Percentiles rank a stretch among this genome's conserved stretches.
These are phyloP conservation scores for Phytomonas serpens DNA, from an alignment of 208 protist species.

Conservation along the genomic window DNA sequence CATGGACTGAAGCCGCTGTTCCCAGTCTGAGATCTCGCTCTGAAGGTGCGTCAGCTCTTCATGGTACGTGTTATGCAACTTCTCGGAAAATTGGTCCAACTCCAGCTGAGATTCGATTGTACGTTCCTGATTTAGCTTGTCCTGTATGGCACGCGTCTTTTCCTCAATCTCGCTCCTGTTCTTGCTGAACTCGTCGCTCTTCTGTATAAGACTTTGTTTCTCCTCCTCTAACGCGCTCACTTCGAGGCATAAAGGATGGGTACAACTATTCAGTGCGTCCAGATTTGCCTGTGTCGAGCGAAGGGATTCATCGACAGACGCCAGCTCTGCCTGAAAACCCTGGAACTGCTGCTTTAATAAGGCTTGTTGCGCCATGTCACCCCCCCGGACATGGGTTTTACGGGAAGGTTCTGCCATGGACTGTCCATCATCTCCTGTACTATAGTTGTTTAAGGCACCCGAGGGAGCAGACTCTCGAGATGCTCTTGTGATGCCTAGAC, in stretches of 20 bases:
- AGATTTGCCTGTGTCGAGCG: not conserved
- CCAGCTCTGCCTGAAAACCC: not conserved
- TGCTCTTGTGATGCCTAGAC: not conserved
- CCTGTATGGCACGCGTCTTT: not conserved
- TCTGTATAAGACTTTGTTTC: not conserved
- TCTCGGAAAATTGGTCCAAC: not conserved
- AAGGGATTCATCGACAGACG: not conserved
- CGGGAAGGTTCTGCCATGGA: not conserved
- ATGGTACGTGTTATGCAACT: not conserved
- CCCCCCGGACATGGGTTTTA: not conserved
- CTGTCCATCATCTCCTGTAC: not conserved
- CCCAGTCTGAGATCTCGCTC: not conserved
- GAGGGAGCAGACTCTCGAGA: not conserved
- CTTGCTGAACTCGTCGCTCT: not conserved
- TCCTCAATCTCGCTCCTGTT: not conserved
- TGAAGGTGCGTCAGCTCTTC: not conserved
- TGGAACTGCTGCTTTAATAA: not conserved
- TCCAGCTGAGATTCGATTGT: not conserved
- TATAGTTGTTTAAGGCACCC: not conserved
- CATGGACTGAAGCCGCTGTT: not conserved
- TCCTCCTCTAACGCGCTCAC: not conserved
- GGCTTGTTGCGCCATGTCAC: not conserved
- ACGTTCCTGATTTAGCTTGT: not conserved
- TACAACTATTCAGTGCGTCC: not conserved
- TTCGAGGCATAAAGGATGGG: not conserved